Percentiles rank a stretch among this genome's conserved stretches.
Conservation (phyloP, 257 asterid species). For the Rubia yunnanensis region DNA sequence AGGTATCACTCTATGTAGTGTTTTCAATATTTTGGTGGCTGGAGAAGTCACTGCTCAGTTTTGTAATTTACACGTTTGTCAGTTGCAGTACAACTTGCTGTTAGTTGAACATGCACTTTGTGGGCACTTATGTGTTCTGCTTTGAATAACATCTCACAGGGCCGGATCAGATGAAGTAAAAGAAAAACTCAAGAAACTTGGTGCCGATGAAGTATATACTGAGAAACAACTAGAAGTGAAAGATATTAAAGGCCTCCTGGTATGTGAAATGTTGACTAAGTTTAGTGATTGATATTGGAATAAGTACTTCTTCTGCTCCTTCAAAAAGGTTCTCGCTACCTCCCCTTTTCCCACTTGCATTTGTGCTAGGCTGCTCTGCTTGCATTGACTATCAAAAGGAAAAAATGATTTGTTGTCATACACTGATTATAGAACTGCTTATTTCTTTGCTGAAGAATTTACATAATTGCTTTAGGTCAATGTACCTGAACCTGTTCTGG, state of each 20-base stretch:
- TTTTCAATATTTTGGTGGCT: background rate
- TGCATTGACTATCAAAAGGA: background rate
- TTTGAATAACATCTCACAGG: constrained; percentile 30
- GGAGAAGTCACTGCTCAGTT: background rate
- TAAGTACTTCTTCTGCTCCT: background rate
- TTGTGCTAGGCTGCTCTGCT: background rate
- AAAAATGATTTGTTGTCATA: background rate
- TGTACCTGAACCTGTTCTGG: constrained; percentile 74
- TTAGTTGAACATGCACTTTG: background rate
- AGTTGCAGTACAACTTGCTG: background rate
- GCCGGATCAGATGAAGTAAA: constrained; percentile 79
- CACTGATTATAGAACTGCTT: constrained; percentile 10
- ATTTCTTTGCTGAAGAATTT: background rate
- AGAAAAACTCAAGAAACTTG: constrained; percentile 70
- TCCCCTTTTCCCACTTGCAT: background rate
- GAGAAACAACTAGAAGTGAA: constrained; percentile 78
- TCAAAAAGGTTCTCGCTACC: background rate
- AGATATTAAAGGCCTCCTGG: constrained; percentile 74
- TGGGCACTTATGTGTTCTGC: background rate
- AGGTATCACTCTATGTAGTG: background rate
- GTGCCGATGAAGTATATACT: constrained; percentile 79
- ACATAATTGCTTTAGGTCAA: constrained; percentile 36
- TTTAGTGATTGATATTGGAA: background rate
- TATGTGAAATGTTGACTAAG: constrained; percentile 15
- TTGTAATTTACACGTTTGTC: background rate